These are phyloP conservation scores for Pulveroboletus sp. DNA, from an alignment of 768 basidiomycete species.

Conservation along the genomic window DNA sequence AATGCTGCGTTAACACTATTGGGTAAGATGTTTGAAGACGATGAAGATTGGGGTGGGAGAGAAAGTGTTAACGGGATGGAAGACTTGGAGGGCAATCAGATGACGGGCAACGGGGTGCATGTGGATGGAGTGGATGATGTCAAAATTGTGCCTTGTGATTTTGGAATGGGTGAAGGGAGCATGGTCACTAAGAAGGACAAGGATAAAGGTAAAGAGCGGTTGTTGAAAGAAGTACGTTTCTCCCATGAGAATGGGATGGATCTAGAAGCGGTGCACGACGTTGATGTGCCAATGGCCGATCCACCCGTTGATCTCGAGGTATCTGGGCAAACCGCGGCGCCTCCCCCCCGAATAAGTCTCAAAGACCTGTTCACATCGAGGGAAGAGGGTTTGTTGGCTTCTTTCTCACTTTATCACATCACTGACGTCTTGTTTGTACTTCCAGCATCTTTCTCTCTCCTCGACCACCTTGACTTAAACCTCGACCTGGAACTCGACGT, in stretches of 20 bases:
- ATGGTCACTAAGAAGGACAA: not conserved
- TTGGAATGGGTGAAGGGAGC: not conserved
- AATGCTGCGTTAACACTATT: constrained; percentile 34
- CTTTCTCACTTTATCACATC: not conserved
- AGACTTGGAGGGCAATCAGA: constrained; percentile 20
- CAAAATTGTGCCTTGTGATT: constrained; percentile 14
- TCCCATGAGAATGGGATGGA: not conserved
- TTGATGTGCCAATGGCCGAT: constrained; percentile 10
- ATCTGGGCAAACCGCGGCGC: not conserved
- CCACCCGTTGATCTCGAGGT: not conserved
- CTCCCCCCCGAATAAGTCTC: constrained; percentile 35
- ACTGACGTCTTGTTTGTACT: not conserved
- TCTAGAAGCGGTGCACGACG: constrained; percentile 3
- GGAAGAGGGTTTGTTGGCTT: constrained; percentile 50
- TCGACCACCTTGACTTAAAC: constrained; percentile 69
- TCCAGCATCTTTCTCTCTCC: constrained; percentile 66
- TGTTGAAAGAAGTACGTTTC: not conserved
- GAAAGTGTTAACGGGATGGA: constrained; percentile 60
- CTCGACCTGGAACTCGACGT: constrained; percentile 68
- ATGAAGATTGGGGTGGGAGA: constrained; percentile 54
- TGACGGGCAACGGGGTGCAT: not conserved
- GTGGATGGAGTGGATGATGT: constrained; percentile 25
- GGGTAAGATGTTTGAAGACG: constrained; percentile 47
- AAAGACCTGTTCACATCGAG: constrained; percentile 73
- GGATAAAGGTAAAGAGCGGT: constrained; percentile 26